These are phyloP conservation scores for Ensete ventricosum DNA, from an alignment of 176 grass and related monocot species.

Conservation along the genomic window DNA sequence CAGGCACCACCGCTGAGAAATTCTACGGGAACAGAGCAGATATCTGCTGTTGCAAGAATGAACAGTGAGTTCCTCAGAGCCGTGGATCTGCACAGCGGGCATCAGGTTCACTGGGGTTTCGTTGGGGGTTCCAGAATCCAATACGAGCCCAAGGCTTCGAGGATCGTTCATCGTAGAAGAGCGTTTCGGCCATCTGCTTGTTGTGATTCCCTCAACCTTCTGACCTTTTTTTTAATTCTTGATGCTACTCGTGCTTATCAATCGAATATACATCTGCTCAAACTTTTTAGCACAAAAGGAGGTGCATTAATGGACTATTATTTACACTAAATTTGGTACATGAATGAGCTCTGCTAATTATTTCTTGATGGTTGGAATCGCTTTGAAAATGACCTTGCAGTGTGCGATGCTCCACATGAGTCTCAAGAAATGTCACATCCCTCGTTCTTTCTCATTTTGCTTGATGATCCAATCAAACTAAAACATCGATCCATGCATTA, in stretches of 20 bases:
- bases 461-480: background rate
- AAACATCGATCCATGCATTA: background rate
- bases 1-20: background rate
- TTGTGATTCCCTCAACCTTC: constrained; percentile 9
- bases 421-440: too few relatives aligned
- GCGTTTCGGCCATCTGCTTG: constrained; percentile 25
- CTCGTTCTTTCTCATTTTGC: background rate
- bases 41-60: too few relatives aligned
- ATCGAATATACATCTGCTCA: background rate
- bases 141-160: constrained; percentile 1
- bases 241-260: background rate
- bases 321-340: too few relatives aligned
- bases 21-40: too few relatives aligned
- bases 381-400: background rate
- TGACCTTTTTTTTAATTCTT: background rate
- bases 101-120: constrained; percentile 10
- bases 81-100: background rate
- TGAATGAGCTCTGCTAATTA: too few relatives aligned
- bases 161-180: background rate
- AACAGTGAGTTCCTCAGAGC: background rate
- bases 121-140: constrained; percentile 11
- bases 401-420: background rate
- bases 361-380: background rate
- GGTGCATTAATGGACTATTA: too few relatives aligned
- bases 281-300: too few relatives aligned